phyloP scores from a whole-genome alignment of 805 yeast species.

The Hanseniaspora nectarophila region DNA sequence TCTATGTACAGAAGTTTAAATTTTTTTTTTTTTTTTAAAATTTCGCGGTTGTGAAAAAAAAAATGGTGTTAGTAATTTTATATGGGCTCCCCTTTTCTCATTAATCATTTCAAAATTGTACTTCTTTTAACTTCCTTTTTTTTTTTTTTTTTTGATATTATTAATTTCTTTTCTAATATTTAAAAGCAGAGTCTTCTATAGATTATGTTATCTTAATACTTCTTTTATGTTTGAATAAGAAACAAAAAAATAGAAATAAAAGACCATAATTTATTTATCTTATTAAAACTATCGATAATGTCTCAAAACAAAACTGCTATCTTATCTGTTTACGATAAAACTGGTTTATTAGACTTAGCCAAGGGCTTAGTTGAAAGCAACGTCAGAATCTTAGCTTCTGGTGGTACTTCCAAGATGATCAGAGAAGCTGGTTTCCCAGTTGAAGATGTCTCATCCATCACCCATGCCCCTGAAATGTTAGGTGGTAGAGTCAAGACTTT shows the following conservation, averaged over 20 bases:
- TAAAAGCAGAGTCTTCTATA: no score
- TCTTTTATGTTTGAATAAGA: not conserved
- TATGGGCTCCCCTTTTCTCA: not conserved
- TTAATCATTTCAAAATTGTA: not conserved
- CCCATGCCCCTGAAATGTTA: conserved; percentile 98
- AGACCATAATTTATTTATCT: not conserved
- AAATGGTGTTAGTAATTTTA: not conserved
- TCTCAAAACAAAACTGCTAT: conserved; percentile 71
- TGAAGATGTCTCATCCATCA: conserved; percentile 85
- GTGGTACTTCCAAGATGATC: conserved; percentile 89
- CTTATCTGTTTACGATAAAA: conserved; percentile 91
- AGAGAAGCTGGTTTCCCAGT: conserved; percentile 98
- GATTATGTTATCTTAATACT: not conserved
- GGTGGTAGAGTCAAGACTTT: conserved; percentile 97
- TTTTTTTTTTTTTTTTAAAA: not conserved
- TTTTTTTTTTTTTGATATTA: no score
- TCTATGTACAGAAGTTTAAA: not conserved
- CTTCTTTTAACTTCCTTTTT: no score
- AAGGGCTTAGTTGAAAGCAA: conserved; percentile 83
- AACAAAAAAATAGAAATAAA: not conserved
- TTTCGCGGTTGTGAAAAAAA: not conserved
- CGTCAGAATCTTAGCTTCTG: conserved; percentile 89
- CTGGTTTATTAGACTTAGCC: conserved; percentile 90
- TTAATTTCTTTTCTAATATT: not conserved
- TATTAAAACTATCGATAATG: conserved; percentile 18